These are phyloP conservation scores for Populus hybrid DNA, from an alignment of 441 rosid genomes.

Conservation along the genomic window DNA sequence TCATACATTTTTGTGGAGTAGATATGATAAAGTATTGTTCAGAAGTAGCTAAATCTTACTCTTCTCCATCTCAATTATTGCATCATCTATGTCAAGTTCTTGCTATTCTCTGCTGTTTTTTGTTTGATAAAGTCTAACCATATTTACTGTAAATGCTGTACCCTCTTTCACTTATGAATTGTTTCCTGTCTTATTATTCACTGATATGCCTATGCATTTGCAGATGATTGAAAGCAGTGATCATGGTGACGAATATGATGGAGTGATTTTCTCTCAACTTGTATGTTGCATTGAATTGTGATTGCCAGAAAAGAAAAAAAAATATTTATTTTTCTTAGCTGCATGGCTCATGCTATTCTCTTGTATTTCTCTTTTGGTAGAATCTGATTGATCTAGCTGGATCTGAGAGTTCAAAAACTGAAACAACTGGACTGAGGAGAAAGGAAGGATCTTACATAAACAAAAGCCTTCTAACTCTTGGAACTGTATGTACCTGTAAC, in stretches of 20 bases:
- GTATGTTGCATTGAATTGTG: conserved; percentile 42
- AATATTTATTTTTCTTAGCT: conserved; percentile 10
- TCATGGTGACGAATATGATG: conserved; percentile 96
- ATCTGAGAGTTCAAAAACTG: conserved; percentile 99
- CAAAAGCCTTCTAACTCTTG: conserved; percentile 99
- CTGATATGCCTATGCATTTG: conserved; percentile 28
- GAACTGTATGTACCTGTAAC: conserved; percentile 67
- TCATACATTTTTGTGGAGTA: background rate
- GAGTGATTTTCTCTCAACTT: conserved; percentile 98
- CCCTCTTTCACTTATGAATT: background rate
- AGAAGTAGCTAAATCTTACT: background rate
- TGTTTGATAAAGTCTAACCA: background rate
- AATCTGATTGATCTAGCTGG: conserved; percentile 99
- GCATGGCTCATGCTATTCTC: conserved; percentile 19
- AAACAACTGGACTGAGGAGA: conserved; percentile 95
- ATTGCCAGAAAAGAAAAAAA: background rate
- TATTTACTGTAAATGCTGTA: background rate
- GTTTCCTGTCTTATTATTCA: background rate
- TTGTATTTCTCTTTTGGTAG: conserved; percentile 35
- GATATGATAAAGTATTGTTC: conserved; percentile 1
- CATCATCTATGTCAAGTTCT: background rate
- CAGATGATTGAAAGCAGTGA: conserved; percentile 99
- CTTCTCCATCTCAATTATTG: background rate
- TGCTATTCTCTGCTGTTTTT: background rate
- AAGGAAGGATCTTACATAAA: conserved; percentile 99